Percentiles rank a stretch among this genome's conserved stretches.
These are phyloP conservation scores for Murraya paniculata DNA, from an alignment of 345 rosid species.

Conservation along the genomic window DNA sequence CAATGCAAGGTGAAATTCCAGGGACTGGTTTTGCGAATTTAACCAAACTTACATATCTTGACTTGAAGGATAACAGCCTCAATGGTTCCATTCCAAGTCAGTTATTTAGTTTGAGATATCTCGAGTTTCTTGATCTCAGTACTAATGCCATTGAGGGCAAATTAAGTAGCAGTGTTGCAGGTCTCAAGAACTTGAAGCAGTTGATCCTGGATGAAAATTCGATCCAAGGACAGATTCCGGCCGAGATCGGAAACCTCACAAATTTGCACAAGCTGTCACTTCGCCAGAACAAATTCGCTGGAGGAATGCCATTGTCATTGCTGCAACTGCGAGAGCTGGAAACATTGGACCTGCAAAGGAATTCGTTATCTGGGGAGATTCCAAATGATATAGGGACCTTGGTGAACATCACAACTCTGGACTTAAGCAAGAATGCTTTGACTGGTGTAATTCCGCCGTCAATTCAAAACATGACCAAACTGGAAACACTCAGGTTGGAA, in stretches of 20 bases:
- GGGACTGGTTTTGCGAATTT: constrained; percentile 34
- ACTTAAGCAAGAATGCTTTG: constrained; percentile 1
- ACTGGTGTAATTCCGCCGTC: constrained; percentile 22
- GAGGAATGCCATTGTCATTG: constrained; percentile 32
- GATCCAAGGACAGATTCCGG: constrained; percentile 27
- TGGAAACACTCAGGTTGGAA: constrained; percentile 9
- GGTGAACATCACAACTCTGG: constrained; percentile 21
- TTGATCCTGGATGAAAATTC: constrained; percentile 20
- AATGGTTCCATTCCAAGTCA: constrained; percentile 29
- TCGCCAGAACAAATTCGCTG: constrained; percentile 15
- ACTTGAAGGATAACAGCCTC: constrained; percentile 24
- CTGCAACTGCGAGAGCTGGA: constrained; percentile 19
- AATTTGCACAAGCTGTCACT: constrained; percentile 16
- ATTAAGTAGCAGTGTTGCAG: constrained; percentile 14
- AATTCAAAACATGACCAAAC: constrained; percentile 5
- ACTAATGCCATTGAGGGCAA: constrained; percentile 18
- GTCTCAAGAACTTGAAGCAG: constrained; percentile 22
- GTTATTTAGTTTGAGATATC: constrained; percentile 23
- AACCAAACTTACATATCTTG: constrained; percentile 28
- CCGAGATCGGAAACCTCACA: constrained; percentile 30
- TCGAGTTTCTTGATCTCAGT: constrained; percentile 24
- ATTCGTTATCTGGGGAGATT: constrained; percentile 29
- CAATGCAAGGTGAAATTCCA: constrained; percentile 27
- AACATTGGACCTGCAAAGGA: constrained; percentile 14
- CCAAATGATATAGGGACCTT: constrained; percentile 30